Evolutionary conservation across 2,329 filamentous ascomycete species (phyloP).

Genomic region (Exophiala calicioides): DNA sequence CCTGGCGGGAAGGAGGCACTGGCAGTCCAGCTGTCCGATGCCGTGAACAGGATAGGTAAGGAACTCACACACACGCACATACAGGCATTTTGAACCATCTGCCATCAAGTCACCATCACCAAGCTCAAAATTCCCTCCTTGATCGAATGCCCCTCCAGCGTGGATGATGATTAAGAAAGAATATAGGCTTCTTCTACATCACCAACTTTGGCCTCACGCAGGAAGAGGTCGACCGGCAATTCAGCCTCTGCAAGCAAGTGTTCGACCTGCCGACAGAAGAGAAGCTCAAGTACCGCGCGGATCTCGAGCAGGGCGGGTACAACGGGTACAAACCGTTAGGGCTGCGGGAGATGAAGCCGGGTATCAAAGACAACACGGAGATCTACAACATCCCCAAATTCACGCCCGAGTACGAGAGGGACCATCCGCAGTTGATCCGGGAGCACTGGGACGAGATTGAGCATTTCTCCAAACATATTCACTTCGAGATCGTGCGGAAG

Average conservation of each 20-base stretch:
- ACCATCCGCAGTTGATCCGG: constrained; percentile 51
- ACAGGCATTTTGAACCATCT: background rate
- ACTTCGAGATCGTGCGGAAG: constrained; percentile 57
- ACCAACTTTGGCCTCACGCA: constrained; percentile 60
- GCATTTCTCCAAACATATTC: constrained; percentile 52
- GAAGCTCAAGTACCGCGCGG: constrained; percentile 58
- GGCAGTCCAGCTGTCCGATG: constrained; percentile 56
- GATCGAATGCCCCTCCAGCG: background rate
- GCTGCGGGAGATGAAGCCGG: constrained; percentile 35
- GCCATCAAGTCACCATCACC: background rate
- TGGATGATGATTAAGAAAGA: background rate
- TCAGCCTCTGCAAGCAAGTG: constrained; percentile 59
- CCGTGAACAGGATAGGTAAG: constrained; percentile 47
- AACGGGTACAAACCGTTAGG: constrained; percentile 57
- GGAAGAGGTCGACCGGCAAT: constrained; percentile 60
- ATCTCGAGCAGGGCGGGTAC: constrained; percentile 55
- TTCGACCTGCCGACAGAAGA: constrained; percentile 59
- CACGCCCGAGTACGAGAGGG: constrained; percentile 44
- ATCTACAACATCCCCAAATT: constrained; percentile 66
- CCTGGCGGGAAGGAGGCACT: constrained; percentile 57
- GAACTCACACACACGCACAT: background rate
- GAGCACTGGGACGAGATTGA: constrained; percentile 58
- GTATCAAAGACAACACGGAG: constrained; percentile 54
- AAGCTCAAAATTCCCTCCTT: background rate
- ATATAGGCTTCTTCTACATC: constrained; percentile 61